These are phyloP conservation scores for Kodamaea restingae DNA, from an alignment of 805 yeast genomes.

Conservation along the genomic window DNA sequence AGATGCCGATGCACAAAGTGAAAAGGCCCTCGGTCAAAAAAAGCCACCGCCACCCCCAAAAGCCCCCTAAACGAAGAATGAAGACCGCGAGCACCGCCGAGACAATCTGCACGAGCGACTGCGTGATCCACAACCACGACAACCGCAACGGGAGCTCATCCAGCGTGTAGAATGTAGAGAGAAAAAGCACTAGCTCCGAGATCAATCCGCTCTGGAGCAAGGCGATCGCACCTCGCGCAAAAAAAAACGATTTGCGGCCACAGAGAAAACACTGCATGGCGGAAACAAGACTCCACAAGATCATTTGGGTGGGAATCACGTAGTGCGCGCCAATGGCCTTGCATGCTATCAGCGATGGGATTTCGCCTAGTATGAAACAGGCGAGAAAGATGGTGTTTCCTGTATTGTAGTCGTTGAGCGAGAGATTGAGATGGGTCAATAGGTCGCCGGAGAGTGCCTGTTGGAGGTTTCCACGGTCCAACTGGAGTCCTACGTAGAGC, in stretches of 20 bases:
- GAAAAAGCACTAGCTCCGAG: conserved; percentile 59
- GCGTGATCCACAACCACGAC: conserved; percentile 57
- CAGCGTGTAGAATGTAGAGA: conserved; percentile 61
- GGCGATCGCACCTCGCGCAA: conserved; percentile 20
- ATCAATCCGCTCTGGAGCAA: conserved; percentile 35
- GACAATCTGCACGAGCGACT: conserved; percentile 43
- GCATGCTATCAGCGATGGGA: conserved; percentile 24
- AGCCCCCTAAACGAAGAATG: conserved; percentile 40
- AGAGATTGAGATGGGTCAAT: conserved; percentile 17
- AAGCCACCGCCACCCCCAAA: conserved; percentile 23
- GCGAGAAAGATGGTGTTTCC: conserved; percentile 22
- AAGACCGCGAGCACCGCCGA: conserved; percentile 50
- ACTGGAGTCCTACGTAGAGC: conserved; percentile 20
- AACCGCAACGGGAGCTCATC: conserved; percentile 56
- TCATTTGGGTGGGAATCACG: conserved; percentile 23
- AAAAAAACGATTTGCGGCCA: conserved; percentile 16
- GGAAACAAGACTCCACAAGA: conserved; percentile 23
- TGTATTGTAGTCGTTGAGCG: conserved; percentile 21
- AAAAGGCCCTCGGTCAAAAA: conserved; percentile 22
- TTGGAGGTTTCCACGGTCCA: conserved; percentile 22
- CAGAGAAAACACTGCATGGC: conserved; percentile 18
- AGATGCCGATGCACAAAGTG: conserved; percentile 19
- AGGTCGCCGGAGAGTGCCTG: conserved; percentile 24
- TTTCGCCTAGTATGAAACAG: conserved; percentile 21
- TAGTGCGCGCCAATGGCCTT: conserved; percentile 24